Evolutionary conservation across 1,139 yeast species (phyloP).

Genomic region (Suhomyces yuchorum): DNA sequence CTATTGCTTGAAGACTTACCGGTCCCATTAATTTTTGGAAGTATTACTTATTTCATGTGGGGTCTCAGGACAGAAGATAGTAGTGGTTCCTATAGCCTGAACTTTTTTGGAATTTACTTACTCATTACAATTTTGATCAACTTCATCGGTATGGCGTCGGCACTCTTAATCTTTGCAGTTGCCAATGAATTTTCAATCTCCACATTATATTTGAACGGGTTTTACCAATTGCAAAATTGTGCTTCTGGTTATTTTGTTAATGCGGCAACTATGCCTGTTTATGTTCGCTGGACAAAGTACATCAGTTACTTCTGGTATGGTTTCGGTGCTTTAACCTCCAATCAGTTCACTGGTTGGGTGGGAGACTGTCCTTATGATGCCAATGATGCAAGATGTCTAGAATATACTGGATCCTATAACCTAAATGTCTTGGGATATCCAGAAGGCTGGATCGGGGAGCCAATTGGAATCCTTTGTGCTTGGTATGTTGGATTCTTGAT

Average conservation of each 20-base stretch:
- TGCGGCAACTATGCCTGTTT: conserved; percentile 75
- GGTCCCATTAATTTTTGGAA: conserved; percentile 58
- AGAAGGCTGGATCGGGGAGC: conserved; percentile 64
- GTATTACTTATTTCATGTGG: conserved; percentile 74
- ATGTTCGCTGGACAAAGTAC: conserved; percentile 82
- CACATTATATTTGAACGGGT: conserved; percentile 60
- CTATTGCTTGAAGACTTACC: conserved; percentile 70
- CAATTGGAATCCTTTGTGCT: conserved; percentile 60
- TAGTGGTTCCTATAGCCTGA: conserved; percentile 21
- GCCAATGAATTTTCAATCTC: conserved; percentile 68
- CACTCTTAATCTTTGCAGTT: conserved; percentile 58
- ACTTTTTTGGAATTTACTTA: conserved; percentile 64
- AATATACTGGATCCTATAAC: conserved; percentile 57
- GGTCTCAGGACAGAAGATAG: conserved; percentile 52
- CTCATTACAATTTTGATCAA: conserved; percentile 61
- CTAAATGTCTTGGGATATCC: conserved; percentile 63
- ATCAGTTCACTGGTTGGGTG: conserved; percentile 60
- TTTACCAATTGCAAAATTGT: conserved; percentile 72
- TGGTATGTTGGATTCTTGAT: conserved; percentile 61
- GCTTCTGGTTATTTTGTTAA: conserved; percentile 84
- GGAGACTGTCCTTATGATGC: conserved; percentile 56
- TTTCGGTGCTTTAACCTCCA: conserved; percentile 67
- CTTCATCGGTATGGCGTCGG: conserved; percentile 56
- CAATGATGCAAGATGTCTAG: conserved; percentile 30
- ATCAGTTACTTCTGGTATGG: conserved; percentile 77